Evolutionary conservation across 2,329 filamentous ascomycete species (phyloP), one percentile per base, ranked within the genome.

Genomic region (Aspergillus hortae): DNA sequence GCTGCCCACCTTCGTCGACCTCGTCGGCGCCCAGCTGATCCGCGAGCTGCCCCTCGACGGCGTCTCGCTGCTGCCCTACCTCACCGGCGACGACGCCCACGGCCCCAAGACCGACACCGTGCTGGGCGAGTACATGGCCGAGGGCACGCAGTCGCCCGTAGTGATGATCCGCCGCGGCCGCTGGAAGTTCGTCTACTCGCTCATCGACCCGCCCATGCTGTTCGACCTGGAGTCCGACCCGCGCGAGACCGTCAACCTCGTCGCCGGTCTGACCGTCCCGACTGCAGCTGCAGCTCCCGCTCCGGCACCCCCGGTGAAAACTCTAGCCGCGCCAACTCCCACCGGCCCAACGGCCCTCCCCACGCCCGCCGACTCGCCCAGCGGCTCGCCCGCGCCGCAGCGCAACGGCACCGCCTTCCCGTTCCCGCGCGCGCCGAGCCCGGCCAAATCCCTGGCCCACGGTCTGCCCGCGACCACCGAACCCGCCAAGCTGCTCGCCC

Each of bases 51-150:
- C 90, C 1, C 87, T 96, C 75, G 92, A 96, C 63, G 92, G 92
- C 33, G 78, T 84, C 30, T 94, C 89, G 38, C 79, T 96, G 60
- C 74, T 92, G 55, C 89, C 89, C n/a, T 87, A 92, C 65, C 79
- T 95, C 32, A 70, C 68, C 62, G 84, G 83, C 46, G 73, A 74
- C 19, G 72, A 82, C 27, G 27, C 27, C n/a, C 4, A 23, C 23
- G 77, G 75, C 30, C 56, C 66, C 64, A 78, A 65, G 38, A 86
- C 87, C 55, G 91, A 96, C 69, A 94, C 89, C 10, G 91, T 94
- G n/a, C 88, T 92, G 63, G 91, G 90, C 55, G 92, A 96, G 75
- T 96, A 96, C 75, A 95, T 92, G 66, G 92, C 90, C 46, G 92
- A 96, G 73, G 92, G 92, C 44, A 96, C 92, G 1, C 80, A 95